phyloP scores from a whole-genome alignment of 805 yeast species.

The Ogataea zsoltii region DNA sequence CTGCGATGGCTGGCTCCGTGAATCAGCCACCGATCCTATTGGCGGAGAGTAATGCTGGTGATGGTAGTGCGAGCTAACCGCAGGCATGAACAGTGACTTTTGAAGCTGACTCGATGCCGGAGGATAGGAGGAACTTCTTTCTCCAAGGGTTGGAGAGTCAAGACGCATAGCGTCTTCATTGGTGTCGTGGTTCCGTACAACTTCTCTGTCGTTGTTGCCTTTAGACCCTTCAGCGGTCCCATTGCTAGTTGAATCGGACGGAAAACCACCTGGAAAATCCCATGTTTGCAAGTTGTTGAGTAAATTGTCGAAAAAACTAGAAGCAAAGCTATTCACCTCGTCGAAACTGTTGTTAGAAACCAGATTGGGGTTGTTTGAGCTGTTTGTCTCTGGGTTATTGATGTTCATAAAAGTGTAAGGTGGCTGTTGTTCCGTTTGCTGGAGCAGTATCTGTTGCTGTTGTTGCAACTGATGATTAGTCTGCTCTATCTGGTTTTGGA shows the following conservation, averaged over 20 bases:
- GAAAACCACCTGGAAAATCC: conserved; percentile 17
- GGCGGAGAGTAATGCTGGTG: not conserved
- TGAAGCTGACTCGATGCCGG: not conserved
- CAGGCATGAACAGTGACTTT: conserved; percentile 3
- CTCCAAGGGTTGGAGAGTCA: not conserved
- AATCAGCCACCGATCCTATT: not conserved
- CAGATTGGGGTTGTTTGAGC: not conserved
- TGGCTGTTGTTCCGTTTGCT: conserved; percentile 19
- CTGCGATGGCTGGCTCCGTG: not conserved
- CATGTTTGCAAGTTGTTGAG: conserved; percentile 26
- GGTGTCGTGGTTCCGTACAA: not conserved
- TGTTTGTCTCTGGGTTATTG: conserved; percentile 6
- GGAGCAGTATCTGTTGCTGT: conserved; percentile 17
- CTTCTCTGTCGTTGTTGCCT: not conserved
- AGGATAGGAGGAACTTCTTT: conserved; percentile 1
- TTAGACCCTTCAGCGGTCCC: not conserved
- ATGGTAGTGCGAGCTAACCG: not conserved
- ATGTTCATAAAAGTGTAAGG: conserved; percentile 12
- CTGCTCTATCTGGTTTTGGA: conserved; percentile 18
- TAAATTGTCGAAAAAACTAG: conserved; percentile 22
- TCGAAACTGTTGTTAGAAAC: conserved; percentile 5
- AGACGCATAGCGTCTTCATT: not conserved
- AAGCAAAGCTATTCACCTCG: conserved; percentile 13
- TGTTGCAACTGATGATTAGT: conserved; percentile 20
- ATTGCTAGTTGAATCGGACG: not conserved